Evolutionary conservation across 2,329 filamentous ascomycete genomes (phyloP).

Genomic region (Venturia carpophila): DNA sequence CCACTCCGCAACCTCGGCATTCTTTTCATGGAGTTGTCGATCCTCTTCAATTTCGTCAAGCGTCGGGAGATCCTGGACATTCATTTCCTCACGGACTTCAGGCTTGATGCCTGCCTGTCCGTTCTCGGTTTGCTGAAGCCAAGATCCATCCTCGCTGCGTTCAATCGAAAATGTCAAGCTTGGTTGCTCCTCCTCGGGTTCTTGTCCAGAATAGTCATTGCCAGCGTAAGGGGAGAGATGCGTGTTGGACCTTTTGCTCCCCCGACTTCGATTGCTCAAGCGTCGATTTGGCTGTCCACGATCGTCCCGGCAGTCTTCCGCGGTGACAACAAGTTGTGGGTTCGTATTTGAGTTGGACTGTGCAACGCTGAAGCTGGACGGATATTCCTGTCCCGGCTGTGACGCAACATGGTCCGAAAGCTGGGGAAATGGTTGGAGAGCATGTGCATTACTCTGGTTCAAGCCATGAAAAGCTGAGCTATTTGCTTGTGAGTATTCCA

Average conservation of each 20-base stretch:
- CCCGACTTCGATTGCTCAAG: conserved; percentile 10
- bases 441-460: background rate
- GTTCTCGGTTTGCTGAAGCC: background rate
- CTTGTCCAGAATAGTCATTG: conserved; percentile 28
- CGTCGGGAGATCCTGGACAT: conserved; percentile 38
- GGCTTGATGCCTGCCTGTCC: conserved; percentile 38
- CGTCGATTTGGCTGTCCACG: background rate
- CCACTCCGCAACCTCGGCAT: conserved; percentile 48
- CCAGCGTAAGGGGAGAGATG: conserved; percentile 33
- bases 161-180: background rate
- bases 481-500: background rate
- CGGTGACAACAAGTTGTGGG: conserved; percentile 16
- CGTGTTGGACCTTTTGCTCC: conserved; percentile 26
- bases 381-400: background rate
- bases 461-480: background rate
- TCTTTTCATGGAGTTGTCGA: conserved; percentile 42
- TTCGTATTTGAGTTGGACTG: conserved; percentile 26
- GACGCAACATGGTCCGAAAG: background rate
- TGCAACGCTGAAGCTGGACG: conserved; percentile 25
- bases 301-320: conserved; percentile 13
- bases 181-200: conserved; percentile 13
- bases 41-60: conserved; percentile 44
- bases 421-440: background rate
- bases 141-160: background rate
- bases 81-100: conserved; percentile 34